Percentiles rank a stretch among this genome's conserved stretches.
phyloP scores from a whole-genome alignment of 2,329 filamentous ascomycete species.

The Aspergillus sp. region DNA sequence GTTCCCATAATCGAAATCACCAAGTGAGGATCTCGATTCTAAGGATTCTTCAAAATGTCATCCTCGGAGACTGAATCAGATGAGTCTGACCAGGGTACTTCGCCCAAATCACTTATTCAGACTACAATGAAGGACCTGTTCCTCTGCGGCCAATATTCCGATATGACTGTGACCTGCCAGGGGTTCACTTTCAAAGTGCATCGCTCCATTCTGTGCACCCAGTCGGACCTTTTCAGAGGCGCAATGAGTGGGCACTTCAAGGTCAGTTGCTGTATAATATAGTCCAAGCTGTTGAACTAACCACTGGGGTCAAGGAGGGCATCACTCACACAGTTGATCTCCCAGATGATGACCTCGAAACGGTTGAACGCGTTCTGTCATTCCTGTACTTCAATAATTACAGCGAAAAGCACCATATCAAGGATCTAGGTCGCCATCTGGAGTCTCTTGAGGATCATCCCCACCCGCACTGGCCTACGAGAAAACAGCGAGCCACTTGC shows the following conservation, averaged over 20 bases:
- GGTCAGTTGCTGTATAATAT: background rate
- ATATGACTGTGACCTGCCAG: background rate
- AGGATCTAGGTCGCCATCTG: background rate
- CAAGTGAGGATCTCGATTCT: too few relatives aligned
- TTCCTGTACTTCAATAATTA: slow-evolving; percentile 3
- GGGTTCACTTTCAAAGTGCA: background rate
- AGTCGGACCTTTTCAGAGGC: background rate
- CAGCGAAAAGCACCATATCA: background rate
- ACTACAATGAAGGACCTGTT: background rate
- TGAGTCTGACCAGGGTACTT: background rate
- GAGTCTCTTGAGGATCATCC: too few relatives aligned
- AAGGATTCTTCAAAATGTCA: too few relatives aligned
- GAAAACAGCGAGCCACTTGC: too few relatives aligned
- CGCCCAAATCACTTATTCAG: background rate
- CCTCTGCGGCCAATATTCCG: background rate
- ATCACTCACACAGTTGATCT: background rate
- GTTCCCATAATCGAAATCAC: too few relatives aligned
- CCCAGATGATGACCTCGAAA: background rate
- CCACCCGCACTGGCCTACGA: too few relatives aligned
- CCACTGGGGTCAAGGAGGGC: background rate
- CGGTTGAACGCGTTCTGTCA: background rate
- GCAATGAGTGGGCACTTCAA: background rate
- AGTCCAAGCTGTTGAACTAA: too few relatives aligned
- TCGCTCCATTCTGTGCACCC: background rate
- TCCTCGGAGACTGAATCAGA: too few relatives aligned